Evolutionary conservation across 2,329 filamentous ascomycete genomes (phyloP).

Genomic region (Arthrocladium fulminans): DNA sequence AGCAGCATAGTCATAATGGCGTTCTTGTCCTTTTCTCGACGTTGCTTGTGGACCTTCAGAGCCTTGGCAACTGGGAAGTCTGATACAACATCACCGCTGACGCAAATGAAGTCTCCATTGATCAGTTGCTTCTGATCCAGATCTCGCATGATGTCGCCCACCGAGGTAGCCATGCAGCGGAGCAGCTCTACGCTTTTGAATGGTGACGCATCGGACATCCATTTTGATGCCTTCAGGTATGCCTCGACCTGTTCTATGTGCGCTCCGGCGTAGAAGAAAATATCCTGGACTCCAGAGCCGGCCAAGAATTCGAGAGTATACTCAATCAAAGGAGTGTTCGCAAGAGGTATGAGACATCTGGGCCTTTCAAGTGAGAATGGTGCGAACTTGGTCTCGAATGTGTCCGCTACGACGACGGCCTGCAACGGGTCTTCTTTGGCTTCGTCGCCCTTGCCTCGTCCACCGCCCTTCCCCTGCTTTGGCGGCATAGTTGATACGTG

Average conservation of each 20-base stretch:
- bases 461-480: slow-evolving; percentile 25
- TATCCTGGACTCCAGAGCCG: slow-evolving; percentile 88
- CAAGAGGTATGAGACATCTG: slow-evolving; percentile 86
- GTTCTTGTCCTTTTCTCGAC: slow-evolving; percentile 76
- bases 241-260: slow-evolving; percentile 80
- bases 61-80: slow-evolving; percentile 78
- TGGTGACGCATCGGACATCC: slow-evolving; percentile 62
- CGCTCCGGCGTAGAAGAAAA: slow-evolving; percentile 83
- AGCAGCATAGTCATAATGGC: slow-evolving; percentile 97
- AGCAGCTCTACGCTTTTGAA: slow-evolving; percentile 79
- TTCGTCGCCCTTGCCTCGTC: slow-evolving; percentile 43
- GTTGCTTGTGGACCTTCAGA: slow-evolving; percentile 67
- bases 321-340: slow-evolving; percentile 90
- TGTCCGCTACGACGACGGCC: slow-evolving; percentile 79
- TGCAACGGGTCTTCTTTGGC: slow-evolving; percentile 55
- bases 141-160: slow-evolving; percentile 91
- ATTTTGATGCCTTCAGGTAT: slow-evolving; percentile 75
- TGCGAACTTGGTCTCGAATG: slow-evolving; percentile 83
- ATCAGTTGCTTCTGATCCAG: slow-evolving; percentile 79
- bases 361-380: slow-evolving; percentile 85
- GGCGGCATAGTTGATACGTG: slow-evolving; percentile 15
- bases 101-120: slow-evolving; percentile 80
- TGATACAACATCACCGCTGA: slow-evolving; percentile 86
- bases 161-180: slow-evolving; percentile 74
- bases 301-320: slow-evolving; percentile 95